Evolutionary conservation across 192 early-diverging fungal species (phyloP).

Genomic region (Geranomyces variabilis): DNA sequence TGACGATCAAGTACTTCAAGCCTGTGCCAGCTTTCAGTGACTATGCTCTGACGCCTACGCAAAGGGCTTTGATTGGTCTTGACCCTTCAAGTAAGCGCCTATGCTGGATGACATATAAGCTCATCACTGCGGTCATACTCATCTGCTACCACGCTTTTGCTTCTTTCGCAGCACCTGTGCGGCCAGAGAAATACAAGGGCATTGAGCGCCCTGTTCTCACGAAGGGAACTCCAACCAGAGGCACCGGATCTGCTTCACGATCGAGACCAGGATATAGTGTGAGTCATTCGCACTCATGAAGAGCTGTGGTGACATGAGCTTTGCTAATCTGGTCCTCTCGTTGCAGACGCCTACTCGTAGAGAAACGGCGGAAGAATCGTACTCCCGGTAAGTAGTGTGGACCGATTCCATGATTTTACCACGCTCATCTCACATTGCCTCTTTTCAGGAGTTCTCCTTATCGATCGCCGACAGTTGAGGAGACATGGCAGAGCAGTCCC

Average conservation of each 20-base stretch:
- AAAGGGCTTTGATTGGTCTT: conserved; percentile 25
- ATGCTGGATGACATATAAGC: neutral
- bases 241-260: no score
- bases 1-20: conserved; percentile 20
- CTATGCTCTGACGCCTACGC: conserved; percentile 29
- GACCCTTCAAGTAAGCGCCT: conserved; percentile 12
- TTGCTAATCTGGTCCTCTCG: no score
- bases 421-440: neutral
- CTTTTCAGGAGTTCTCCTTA: neutral
- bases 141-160: neutral
- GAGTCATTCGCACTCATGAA: no score
- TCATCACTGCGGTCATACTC: neutral
- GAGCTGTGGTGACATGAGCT: no score
- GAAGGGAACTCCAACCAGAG: no score
- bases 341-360: no score
- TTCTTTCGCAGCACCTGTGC: no score
- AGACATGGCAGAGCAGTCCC: neutral
- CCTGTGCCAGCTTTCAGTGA: conserved; percentile 18
- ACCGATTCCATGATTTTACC: neutral
- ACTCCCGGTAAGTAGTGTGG: neutral
- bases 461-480: neutral
- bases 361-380: neutral
- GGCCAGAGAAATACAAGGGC: no score
- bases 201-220: no score
- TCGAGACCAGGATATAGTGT: no score